Conservation (phyloP, 2,329 filamentous ascomycete species). For the Cryphonectria parasitica region DNA sequence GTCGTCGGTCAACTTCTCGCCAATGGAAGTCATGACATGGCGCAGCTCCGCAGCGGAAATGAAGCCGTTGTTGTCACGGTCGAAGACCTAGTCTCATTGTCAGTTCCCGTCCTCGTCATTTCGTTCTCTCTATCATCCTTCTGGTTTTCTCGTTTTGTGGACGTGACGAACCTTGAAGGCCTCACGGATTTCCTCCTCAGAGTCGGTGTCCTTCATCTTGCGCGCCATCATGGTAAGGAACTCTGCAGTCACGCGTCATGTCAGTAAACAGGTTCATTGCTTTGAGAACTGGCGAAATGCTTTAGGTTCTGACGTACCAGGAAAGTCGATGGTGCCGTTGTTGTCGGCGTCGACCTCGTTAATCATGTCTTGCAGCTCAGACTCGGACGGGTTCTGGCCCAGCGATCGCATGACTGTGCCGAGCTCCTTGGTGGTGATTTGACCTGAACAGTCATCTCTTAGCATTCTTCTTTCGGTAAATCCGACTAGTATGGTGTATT, state of each 20-base stretch:
- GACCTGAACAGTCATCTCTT: constrained; percentile 57
- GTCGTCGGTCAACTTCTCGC: constrained; percentile 88
- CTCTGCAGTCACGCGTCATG: constrained; percentile 54
- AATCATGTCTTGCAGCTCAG: constrained; percentile 91
- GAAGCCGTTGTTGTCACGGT: constrained; percentile 90
- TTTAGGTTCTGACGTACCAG: constrained; percentile 66
- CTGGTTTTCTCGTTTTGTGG: not conserved
- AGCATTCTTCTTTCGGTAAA: constrained; percentile 30
- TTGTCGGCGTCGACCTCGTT: constrained; percentile 92
- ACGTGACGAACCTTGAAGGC: constrained; percentile 72
- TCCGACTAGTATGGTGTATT: not conserved
- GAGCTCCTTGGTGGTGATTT: constrained; percentile 90
- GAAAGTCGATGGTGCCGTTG: constrained; percentile 91
- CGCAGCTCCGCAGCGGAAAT: constrained; percentile 87
- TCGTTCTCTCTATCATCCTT: not conserved
- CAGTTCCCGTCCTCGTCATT: constrained; percentile 27
- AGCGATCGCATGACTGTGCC: constrained; percentile 90
- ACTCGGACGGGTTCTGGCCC: constrained; percentile 88
- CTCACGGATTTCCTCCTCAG: constrained; percentile 87
- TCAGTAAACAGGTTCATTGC: constrained; percentile 6
- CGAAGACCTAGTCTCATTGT: constrained; percentile 63
- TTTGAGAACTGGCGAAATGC: not conserved
- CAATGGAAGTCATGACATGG: constrained; percentile 91
- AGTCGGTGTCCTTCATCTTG: constrained; percentile 94
- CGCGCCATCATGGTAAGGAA: constrained; percentile 93